Percentiles rank a stretch among this genome's conserved stretches.
phyloP scores from a whole-genome alignment of 2,329 filamentous ascomycete genomes.

The Ceratocystiopsis sp. region DNA sequence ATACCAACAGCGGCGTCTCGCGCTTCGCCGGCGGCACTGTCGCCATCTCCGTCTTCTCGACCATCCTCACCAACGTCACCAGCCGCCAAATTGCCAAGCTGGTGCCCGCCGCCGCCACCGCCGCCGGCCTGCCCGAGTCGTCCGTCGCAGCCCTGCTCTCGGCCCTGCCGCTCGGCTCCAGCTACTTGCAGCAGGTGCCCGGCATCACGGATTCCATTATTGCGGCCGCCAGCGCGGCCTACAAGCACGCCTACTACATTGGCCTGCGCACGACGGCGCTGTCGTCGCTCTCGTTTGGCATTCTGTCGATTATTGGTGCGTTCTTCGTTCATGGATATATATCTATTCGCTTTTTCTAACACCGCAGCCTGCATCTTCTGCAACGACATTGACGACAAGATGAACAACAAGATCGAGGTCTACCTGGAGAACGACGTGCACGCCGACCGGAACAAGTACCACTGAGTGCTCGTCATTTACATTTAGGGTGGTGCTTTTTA shows the following conservation, averaged over 20 bases:
- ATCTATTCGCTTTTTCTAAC: background rate
- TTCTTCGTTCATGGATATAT: too few relatives aligned
- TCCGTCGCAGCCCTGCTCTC: conserved; percentile 16
- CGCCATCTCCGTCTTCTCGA: conserved; percentile 23
- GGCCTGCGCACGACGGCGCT: conserved; percentile 15
- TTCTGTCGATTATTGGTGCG: conserved; percentile 15
- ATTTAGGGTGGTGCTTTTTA: too few relatives aligned
- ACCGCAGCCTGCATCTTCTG: conserved; percentile 15
- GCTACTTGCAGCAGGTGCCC: conserved; percentile 12
- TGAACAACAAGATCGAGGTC: conserved; percentile 21
- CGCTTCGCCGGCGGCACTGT: conserved; percentile 26
- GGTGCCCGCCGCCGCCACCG: conserved; percentile 18
- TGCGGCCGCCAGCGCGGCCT: conserved; percentile 14
- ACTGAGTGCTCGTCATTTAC: conserved; percentile 7
- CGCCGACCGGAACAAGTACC: conserved; percentile 16
- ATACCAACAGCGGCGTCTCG: conserved; percentile 17
- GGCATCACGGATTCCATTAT: conserved; percentile 14
- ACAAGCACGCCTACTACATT: conserved; percentile 16
- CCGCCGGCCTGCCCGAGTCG: conserved; percentile 17
- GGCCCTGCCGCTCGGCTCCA: conserved; percentile 13
- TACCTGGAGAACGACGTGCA: conserved; percentile 18
- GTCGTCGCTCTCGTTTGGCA: conserved; percentile 15
- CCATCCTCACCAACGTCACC: conserved; percentile 22
- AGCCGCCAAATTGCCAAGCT: conserved; percentile 15
- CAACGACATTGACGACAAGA: conserved; percentile 18